These are phyloP conservation scores for Hysterangium stoloniferum DNA, from an alignment of 768 basidiomycete species.

Conservation along the genomic window DNA sequence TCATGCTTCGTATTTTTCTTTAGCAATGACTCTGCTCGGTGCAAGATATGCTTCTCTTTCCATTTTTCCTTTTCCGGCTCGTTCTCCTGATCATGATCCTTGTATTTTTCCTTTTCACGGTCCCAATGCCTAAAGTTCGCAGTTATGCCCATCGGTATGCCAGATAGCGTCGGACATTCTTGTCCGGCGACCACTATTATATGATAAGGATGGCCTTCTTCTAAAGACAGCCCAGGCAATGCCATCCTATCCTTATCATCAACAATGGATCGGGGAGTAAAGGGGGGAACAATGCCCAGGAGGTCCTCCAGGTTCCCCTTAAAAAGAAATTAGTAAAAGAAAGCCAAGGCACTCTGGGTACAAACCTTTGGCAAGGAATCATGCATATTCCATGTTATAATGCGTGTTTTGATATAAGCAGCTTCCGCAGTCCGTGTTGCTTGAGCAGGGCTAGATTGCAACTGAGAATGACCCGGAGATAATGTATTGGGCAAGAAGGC, in stretches of 20 bases:
- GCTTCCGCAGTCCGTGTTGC: constrained; percentile 19
- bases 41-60: constrained; percentile 17
- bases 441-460: constrained; percentile 18
- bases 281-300: constrained; percentile 50
- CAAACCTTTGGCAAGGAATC: constrained; percentile 68
- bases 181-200: constrained; percentile 70
- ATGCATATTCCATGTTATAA: constrained; percentile 84
- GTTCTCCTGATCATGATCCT: constrained; percentile 27
- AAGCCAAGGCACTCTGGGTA: not conserved
- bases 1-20: constrained; percentile 5
- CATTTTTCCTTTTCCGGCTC: constrained; percentile 38
- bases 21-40: not conserved
- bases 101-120: constrained; percentile 15
- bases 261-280: constrained; percentile 21
- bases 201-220: constrained; percentile 63
- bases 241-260: constrained; percentile 18
- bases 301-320: constrained; percentile 71
- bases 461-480: constrained; percentile 17
- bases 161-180: constrained; percentile 77
- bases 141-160: constrained; percentile 71
- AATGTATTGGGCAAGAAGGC: constrained; percentile 39
- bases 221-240: constrained; percentile 43
- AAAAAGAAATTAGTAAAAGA: constrained; percentile 6
- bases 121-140: constrained; percentile 55
- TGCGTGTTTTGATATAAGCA: constrained; percentile 54